phyloP scores from a whole-genome alignment of 148 eudicot species.

The Cornus florida region DNA sequence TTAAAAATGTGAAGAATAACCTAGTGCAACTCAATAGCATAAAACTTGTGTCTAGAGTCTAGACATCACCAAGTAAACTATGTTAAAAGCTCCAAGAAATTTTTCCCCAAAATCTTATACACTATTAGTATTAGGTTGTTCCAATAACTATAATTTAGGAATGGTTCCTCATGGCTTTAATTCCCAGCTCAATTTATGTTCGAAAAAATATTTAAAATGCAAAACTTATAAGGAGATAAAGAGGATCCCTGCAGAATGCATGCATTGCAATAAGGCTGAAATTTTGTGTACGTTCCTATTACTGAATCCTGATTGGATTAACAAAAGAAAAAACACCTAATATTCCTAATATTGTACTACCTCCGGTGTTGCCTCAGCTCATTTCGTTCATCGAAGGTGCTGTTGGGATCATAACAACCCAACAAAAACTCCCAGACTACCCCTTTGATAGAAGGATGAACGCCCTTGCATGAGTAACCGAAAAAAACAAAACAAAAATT shows the following conservation, averaged over 20 bases:
- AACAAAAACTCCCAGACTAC: slow-evolving; percentile 91
- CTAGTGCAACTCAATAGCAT: too few species aligned
- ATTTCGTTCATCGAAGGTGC: slow-evolving; percentile 78
- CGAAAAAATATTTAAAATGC: background rate
- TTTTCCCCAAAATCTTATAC: background rate
- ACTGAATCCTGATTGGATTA: background rate
- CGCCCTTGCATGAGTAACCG: slow-evolving; percentile 56
- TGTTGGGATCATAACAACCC: slow-evolving; percentile 92
- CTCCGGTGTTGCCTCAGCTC: slow-evolving; percentile 71
- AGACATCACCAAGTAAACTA: too few species aligned
- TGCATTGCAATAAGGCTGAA: background rate
- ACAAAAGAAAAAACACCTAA: background rate
- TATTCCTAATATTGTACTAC: slow-evolving; percentile 15
- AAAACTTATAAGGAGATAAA: too few species aligned
- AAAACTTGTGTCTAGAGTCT: too few species aligned
- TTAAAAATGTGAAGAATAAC: too few species aligned
- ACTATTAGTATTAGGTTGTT: background rate
- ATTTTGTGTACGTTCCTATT: background rate
- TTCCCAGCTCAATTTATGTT: background rate
- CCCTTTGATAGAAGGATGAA: slow-evolving; percentile 91
- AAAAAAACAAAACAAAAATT: slow-evolving; percentile 2
- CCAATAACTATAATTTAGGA: background rate
- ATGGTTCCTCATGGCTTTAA: background rate
- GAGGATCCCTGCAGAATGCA: background rate
- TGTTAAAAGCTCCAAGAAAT: background rate